Conservation (phyloP, 768 basidiomycete species). For the Zangia roseola region DNA sequence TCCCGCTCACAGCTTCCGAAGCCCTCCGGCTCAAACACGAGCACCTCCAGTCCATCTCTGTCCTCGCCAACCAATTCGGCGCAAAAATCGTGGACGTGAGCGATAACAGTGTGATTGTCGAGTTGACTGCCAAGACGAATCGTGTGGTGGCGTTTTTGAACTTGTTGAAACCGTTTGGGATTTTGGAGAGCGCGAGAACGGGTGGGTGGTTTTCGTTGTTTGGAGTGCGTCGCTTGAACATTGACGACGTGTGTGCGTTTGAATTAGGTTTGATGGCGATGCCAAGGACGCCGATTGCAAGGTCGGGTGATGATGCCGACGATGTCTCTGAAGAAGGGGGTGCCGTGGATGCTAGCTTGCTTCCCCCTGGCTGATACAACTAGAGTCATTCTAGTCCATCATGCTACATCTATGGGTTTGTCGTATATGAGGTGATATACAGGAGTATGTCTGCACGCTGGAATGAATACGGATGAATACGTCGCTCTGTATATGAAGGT, state of each 20-base stretch:
- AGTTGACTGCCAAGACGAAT: slow-evolving; percentile 88
- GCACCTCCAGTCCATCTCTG: slow-evolving; percentile 83
- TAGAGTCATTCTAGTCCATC: too few species aligned
- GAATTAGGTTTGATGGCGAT: slow-evolving; percentile 90
- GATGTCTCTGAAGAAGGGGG: slow-evolving; percentile 49
- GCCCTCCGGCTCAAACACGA: slow-evolving; percentile 87
- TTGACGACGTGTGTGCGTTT: neutral
- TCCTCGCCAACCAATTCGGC: slow-evolving; percentile 84
- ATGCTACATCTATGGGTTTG: neutral
- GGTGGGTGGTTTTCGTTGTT: slow-evolving; percentile 48
- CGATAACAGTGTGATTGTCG: slow-evolving; percentile 93
- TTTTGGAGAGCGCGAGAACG: slow-evolving; percentile 92
- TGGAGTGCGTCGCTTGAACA: too few species aligned
- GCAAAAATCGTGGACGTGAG: slow-evolving; percentile 93
- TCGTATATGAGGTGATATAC: neutral
- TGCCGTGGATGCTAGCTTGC: slow-evolving; percentile 83
- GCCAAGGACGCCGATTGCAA: slow-evolving; percentile 89
- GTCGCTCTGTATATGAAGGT: too few species aligned
- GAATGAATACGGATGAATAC: too few species aligned
- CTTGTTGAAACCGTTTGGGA: slow-evolving; percentile 90
- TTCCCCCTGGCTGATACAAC: slow-evolving; percentile 81
- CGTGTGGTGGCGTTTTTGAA: slow-evolving; percentile 92
- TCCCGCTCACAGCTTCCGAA: slow-evolving; percentile 71
- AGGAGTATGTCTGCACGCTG: too few species aligned
- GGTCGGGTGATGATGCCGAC: slow-evolving; percentile 57